phyloP scores from a whole-genome alignment of 768 basidiomycete genomes.

The Pleurotus pulmonarius region DNA sequence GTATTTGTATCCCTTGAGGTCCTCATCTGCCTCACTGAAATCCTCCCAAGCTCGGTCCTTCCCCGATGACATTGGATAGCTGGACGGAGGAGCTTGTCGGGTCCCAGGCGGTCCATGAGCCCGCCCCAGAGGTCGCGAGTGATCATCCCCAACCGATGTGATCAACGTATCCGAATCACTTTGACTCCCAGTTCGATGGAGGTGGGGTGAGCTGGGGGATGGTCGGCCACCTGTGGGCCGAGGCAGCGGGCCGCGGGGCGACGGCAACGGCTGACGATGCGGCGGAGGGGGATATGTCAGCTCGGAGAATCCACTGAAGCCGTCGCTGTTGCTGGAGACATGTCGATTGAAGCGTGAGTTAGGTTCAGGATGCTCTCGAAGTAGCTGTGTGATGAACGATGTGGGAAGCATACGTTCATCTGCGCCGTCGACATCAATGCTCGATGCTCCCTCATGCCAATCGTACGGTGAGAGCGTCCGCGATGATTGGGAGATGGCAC shows the following conservation, averaged over 20 bases:
- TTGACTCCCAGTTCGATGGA: constrained; percentile 19
- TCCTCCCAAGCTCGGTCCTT: not conserved
- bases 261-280: not conserved
- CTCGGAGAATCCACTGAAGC: constrained; percentile 49
- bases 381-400: constrained; percentile 55
- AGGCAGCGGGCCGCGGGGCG: constrained; percentile 11
- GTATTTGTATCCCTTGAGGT: too few relatives aligned
- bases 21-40: not conserved
- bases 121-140: constrained; percentile 20
- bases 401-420: constrained; percentile 59
- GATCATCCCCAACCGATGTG: constrained; percentile 23
- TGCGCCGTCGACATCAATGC: constrained; percentile 50
- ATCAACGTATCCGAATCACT: constrained; percentile 37
- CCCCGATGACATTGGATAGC: constrained; percentile 1
- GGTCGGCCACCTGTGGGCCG: constrained; percentile 20
- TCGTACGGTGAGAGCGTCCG: constrained; percentile 38
- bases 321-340: constrained; percentile 32
- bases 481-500: constrained; percentile 12
- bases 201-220: constrained; percentile 31
- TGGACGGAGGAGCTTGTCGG: constrained; percentile 12
- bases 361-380: constrained; percentile 36
- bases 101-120: constrained; percentile 7
- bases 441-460: constrained; percentile 62
- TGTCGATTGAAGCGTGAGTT: constrained; percentile 23
- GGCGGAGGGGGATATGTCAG: constrained; percentile 49